Percentiles rank a stretch among this genome's conserved stretches.
Evolutionary conservation across 768 basidiomycete genomes (phyloP).

Genomic region (Holtermannia corniformis): DNA sequence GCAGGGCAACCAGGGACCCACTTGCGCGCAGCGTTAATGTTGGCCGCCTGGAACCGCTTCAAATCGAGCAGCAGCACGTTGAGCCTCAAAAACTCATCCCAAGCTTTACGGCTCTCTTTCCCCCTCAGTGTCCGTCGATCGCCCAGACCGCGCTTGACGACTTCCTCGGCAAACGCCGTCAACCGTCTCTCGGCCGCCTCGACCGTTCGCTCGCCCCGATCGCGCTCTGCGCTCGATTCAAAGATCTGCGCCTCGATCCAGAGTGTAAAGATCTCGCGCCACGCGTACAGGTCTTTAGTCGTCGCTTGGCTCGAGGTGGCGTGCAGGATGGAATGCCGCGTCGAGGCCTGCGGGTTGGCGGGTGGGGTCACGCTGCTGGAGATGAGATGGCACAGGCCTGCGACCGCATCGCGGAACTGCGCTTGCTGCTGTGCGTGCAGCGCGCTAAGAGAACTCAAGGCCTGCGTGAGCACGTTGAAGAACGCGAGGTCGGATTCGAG

Average conservation of each 20-base stretch:
- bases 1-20: constrained; percentile 16
- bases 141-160: constrained; percentile 52
- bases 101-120: constrained; percentile 51
- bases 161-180: constrained; percentile 53
- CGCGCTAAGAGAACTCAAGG: constrained; percentile 49
- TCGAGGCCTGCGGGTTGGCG: constrained; percentile 32
- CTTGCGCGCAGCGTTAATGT: constrained; percentile 80
- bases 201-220: constrained; percentile 58
- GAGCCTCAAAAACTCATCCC: constrained; percentile 63
- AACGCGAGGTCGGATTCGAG: constrained; percentile 72
- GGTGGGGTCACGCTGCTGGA: constrained; percentile 33
- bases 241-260: constrained; percentile 82
- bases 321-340: constrained; percentile 4
- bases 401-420: constrained; percentile 47
- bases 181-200: constrained; percentile 62
- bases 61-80: constrained; percentile 71
- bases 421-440: constrained; percentile 48
- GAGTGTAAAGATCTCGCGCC: constrained; percentile 81
- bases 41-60: constrained; percentile 78
- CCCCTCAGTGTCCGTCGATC: constrained; percentile 52
- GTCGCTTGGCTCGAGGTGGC: constrained; percentile 36
- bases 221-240: constrained; percentile 57
- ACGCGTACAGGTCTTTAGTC: constrained; percentile 63
- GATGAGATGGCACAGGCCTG: constrained; percentile 45
- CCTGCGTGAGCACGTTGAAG: constrained; percentile 58